A percentile compares a stretch with the other conserved stretches of the same genome.
Conservation (phyloP, 1,284 basidiomycete species). For the Psilocybe mexicana region DNA sequence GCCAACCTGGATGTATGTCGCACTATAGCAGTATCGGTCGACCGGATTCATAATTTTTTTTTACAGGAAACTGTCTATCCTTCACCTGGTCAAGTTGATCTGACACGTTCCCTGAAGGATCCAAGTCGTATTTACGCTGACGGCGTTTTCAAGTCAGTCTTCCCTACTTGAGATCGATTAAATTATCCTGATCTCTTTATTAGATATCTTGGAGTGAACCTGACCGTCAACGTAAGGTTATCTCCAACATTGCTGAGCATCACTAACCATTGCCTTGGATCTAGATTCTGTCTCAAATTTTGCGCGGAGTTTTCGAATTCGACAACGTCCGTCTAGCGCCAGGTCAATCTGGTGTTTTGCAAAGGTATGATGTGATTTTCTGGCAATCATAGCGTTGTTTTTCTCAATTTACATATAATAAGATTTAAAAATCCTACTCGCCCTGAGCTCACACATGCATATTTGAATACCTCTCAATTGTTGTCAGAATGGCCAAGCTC, state of each 20-base stretch:
- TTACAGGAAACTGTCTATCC: conserved; percentile 51
- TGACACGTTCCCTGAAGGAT: conserved; percentile 44
- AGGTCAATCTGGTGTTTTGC: conserved; percentile 51
- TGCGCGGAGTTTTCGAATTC: conserved; percentile 57
- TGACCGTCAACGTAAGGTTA: conserved; percentile 50
- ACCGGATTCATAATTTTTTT: background rate
- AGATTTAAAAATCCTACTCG: conserved; percentile 36
- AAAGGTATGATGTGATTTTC: conserved; percentile 26
- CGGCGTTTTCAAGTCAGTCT: conserved; percentile 46
- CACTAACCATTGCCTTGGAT: background rate
- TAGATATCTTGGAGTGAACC: conserved; percentile 54
- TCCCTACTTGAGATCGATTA: background rate
- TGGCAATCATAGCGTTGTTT: background rate
- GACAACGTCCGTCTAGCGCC: conserved; percentile 56
- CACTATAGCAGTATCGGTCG: background rate
- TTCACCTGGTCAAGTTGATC: conserved; percentile 47
- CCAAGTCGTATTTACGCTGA: conserved; percentile 50
- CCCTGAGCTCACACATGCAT: conserved; percentile 33
- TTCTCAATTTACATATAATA: background rate
- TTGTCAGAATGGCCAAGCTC: conserved; percentile 39
- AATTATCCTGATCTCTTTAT: conserved; percentile 2
- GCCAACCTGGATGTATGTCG: conserved; percentile 57
- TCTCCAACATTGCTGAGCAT: background rate
- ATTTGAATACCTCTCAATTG: conserved; percentile 31
- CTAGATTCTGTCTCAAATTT: conserved; percentile 48